Conservation (phyloP, 2,329 filamentous ascomycete species). For the Emergomyces pasteurianus region DNA sequence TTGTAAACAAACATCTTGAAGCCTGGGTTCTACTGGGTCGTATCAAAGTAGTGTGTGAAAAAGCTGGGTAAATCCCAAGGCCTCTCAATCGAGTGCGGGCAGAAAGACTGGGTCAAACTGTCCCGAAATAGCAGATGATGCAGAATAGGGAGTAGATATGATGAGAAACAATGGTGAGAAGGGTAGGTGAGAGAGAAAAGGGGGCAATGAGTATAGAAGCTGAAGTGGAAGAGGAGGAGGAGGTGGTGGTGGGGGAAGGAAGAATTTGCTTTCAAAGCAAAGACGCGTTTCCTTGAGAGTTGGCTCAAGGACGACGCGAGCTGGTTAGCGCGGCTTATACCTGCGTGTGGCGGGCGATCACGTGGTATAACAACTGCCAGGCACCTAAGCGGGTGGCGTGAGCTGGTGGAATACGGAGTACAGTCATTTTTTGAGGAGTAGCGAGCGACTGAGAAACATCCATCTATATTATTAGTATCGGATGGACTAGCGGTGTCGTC, state of each 20-base stretch:
- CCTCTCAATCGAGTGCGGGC: not conserved
- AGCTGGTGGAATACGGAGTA: too few species aligned
- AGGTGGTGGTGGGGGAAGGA: not conserved
- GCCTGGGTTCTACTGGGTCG: not conserved
- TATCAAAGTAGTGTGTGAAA: not conserved
- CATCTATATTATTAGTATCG: too few species aligned
- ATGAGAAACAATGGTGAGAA: not conserved
- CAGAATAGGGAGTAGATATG: not conserved
- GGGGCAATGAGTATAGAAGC: too few species aligned
- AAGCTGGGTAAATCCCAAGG: not conserved
- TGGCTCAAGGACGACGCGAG: not conserved
- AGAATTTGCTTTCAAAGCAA: not conserved
- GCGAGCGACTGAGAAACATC: too few species aligned
- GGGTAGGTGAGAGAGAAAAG: not conserved
- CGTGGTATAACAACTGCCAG: not conserved
- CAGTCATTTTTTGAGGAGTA: too few species aligned
- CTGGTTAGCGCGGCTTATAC: not conserved
- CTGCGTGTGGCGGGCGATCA: not conserved
- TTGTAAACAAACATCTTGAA: constrained; percentile 51
- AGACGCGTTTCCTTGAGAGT: constrained; percentile 4
- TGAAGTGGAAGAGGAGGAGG: not conserved
- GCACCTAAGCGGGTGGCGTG: too few species aligned
- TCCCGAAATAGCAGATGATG: not conserved
- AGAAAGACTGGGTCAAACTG: not conserved
- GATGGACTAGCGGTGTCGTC: too few species aligned